A percentile compares a stretch with the other conserved stretches of the same genome.
Conservation (phyloP, 768 basidiomycete genomes). For the Guyanaporus albipodus region DNA sequence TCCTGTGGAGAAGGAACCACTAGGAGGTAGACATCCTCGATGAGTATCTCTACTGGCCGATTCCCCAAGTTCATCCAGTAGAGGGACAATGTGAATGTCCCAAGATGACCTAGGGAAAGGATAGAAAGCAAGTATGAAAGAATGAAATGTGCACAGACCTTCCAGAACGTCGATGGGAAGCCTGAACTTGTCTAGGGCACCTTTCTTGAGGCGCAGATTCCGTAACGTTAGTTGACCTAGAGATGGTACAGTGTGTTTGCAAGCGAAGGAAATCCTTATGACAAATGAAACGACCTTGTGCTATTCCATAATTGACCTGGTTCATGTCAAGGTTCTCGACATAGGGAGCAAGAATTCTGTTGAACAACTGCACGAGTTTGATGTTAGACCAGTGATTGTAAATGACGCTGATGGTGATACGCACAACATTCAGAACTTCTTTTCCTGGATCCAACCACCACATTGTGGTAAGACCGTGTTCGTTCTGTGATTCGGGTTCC, state of each 20-base stretch:
- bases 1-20: constrained; percentile 77
- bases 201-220: constrained; percentile 85
- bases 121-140: background rate
- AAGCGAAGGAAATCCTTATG: background rate
- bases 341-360: constrained; percentile 90
- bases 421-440: constrained; percentile 75
- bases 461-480: constrained; percentile 40
- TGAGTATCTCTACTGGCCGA: constrained; percentile 83
- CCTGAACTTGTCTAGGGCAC: constrained; percentile 91
- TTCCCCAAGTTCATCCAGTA: constrained; percentile 89
- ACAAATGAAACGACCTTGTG: constrained; percentile 52
- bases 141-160: constrained; percentile 42
- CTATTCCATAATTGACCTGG: constrained; percentile 92
- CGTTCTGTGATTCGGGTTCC: background rate
- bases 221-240: constrained; percentile 74
- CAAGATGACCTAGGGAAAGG: constrained; percentile 64
- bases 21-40: constrained; percentile 94
- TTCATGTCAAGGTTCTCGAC: constrained; percentile 94
- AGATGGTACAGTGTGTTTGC: constrained; percentile 6
- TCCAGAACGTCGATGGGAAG: constrained; percentile 93
- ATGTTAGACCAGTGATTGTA: background rate
- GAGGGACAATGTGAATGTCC: constrained; percentile 79
- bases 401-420: background rate
- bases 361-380: constrained; percentile 58
- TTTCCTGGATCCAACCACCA: constrained; percentile 90